Conservation (phyloP, 73 alveolate genomes). For the Tetrahymena malaccensis region DNA sequence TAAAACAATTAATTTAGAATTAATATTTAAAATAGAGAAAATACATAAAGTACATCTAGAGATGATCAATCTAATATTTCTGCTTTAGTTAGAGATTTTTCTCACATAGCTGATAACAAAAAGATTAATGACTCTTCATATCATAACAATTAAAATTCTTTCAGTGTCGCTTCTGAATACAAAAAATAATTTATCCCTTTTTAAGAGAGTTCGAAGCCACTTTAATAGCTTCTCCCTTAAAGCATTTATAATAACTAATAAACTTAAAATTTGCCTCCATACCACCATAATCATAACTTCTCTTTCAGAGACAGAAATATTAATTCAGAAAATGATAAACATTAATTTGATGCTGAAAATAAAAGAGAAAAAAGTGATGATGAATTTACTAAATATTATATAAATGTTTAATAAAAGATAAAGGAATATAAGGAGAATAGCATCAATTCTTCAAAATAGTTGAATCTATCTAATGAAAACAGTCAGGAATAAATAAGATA, state of each 20-base stretch:
- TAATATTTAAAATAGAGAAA: neutral
- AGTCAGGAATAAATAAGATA: neutral
- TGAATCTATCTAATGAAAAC: neutral
- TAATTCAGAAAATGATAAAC: neutral
- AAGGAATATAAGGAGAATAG: neutral
- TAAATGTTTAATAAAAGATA: neutral
- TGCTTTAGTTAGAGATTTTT: neutral
- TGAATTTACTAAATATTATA: neutral
- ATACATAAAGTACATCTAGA: neutral
- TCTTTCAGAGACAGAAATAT: neutral
- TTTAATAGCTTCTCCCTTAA: neutral
- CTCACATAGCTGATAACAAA: neutral
- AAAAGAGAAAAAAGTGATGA: neutral
- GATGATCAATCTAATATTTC: neutral
- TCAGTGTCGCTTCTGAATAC: neutral
- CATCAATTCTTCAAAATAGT: neutral
- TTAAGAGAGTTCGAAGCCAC: neutral
- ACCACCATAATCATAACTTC: neutral
- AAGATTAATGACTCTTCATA: neutral
- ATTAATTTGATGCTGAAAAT: neutral
- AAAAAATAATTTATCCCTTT: neutral
- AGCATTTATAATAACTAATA: neutral
- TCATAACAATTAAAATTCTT: neutral
- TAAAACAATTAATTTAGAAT: neutral
- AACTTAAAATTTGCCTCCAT: neutral